Percentiles rank a stretch among this genome's conserved stretches.
These are phyloP conservation scores for Penicillium odoratum DNA, from an alignment of 495 filamentous ascomycete species.

Conservation along the genomic window DNA sequence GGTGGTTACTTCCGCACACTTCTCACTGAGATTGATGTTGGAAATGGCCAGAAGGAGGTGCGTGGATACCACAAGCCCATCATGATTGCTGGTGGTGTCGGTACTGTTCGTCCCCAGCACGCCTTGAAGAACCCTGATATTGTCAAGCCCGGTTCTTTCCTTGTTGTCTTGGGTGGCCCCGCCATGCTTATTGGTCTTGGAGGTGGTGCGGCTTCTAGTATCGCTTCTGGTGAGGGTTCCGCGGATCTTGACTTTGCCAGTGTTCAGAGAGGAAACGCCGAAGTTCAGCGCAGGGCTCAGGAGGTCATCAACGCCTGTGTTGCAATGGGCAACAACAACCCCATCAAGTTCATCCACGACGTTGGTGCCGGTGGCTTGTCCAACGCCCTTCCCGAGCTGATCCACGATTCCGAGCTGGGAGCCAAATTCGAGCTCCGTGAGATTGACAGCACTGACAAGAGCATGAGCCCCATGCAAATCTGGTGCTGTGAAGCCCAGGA, in stretches of 20 bases:
- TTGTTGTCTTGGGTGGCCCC: constrained; percentile 91
- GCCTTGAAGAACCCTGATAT: constrained; percentile 76
- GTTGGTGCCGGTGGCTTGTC: constrained; percentile 94
- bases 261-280: constrained; percentile 89
- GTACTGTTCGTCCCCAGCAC: constrained; percentile 91
- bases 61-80: constrained; percentile 98
- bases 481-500: constrained; percentile 98
- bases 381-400: constrained; percentile 89
- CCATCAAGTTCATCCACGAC: constrained; percentile 95
- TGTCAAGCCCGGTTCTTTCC: constrained; percentile 78
- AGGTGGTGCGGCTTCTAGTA: constrained; percentile 91
- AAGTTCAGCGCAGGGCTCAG: constrained; percentile 91
- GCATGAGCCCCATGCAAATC: constrained; percentile 93
- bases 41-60: constrained; percentile 65
- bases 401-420: constrained; percentile 85
- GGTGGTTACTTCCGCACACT: constrained; percentile 89
- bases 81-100: constrained; percentile 96
- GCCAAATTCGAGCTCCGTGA: constrained; percentile 90
- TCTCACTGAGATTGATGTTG: constrained; percentile 61
- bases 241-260: constrained; percentile 93
- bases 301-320: constrained; percentile 95
- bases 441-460: constrained; percentile 81
- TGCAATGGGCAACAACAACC: constrained; percentile 77
- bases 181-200: constrained; percentile 97
- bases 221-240: constrained; percentile 81